Conservation (phyloP, 2,329 filamentous ascomycete species). For the Herpomyces periplanetae region DNA sequence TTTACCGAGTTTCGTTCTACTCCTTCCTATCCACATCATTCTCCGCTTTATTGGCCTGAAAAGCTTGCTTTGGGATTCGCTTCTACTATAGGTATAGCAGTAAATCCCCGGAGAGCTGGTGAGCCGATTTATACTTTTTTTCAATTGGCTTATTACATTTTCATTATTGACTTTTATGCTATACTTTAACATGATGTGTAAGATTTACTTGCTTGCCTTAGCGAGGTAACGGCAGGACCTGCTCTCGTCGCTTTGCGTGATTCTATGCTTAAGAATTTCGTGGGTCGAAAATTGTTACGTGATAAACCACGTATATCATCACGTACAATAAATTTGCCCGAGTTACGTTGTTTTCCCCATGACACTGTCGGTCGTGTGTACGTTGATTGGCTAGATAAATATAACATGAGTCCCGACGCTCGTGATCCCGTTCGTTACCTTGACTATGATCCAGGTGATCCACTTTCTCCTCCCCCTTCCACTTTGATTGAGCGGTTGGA, state of each 20-base stretch:
- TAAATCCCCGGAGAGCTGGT: no score
- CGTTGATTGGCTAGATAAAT: conserved; percentile 59
- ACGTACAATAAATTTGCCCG: conserved; percentile 20
- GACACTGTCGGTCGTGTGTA: conserved; percentile 48
- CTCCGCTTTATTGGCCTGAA: no score
- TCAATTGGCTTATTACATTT: no score
- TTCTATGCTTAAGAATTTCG: conserved; percentile 49
- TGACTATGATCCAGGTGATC: conserved; percentile 51
- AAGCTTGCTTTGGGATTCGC: no score
- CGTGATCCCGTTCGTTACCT: conserved; percentile 49
- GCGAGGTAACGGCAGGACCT: conserved; percentile 68
- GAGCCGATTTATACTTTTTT: no score
- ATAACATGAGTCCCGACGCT: conserved; percentile 72
- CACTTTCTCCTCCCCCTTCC: no score
- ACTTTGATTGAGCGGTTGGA: no score
- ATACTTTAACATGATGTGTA: conserved; percentile 2
- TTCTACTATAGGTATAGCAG: no score
- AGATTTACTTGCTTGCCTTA: conserved; percentile 81
- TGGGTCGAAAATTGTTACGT: conserved; percentile 59
- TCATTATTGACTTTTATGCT: conserved; percentile 1
- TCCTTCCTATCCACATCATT: no score
- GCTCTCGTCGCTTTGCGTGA: conserved; percentile 79
- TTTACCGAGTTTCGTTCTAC: no score
- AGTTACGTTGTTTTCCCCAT: conserved; percentile 27
- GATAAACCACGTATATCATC: conserved; percentile 64